A percentile compares a stretch with the other conserved stretches of the same genome.
Evolutionary conservation across 2,329 filamentous ascomycete genomes (phyloP).

Genomic region (Pseudocercospora fijiensis): DNA sequence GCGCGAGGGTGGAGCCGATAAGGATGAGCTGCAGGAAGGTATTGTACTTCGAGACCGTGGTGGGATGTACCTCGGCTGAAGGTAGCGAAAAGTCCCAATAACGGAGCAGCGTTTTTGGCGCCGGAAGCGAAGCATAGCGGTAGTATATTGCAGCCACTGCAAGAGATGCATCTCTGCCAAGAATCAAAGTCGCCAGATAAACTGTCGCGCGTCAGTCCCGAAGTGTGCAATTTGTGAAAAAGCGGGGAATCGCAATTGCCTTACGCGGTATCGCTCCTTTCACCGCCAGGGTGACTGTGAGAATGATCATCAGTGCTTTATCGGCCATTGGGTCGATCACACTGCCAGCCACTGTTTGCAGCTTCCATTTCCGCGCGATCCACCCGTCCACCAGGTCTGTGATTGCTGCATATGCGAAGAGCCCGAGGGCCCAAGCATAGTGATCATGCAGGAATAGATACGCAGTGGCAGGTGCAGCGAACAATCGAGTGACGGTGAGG

Average conservation of each 20-base stretch:
- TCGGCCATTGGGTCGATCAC: conserved; percentile 97
- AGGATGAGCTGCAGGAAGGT: conserved; percentile 87
- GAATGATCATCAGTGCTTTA: conserved; percentile 90
- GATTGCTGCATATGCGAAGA: conserved; percentile 90
- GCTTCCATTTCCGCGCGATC: conserved; percentile 83
- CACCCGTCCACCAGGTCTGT: conserved; percentile 92
- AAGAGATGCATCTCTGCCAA: conserved; percentile 82
- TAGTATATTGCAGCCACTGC: conserved; percentile 89
- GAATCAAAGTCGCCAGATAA: conserved; percentile 85
- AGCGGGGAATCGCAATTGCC: conserved; percentile 34
- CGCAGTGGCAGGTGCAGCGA: conserved; percentile 79
- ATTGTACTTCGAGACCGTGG: conserved; percentile 82
- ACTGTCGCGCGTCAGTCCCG: conserved; percentile 49
- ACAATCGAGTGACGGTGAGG: conserved; percentile 80
- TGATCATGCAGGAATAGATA: conserved; percentile 85
- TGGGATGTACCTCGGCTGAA: conserved; percentile 79
- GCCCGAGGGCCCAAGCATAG: conserved; percentile 71
- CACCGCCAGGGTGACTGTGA: conserved; percentile 79
- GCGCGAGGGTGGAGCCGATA: conserved; percentile 78
- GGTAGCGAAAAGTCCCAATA: conserved; percentile 98
- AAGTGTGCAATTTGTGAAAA: conserved; percentile 9
- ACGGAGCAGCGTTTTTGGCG: conserved; percentile 84
- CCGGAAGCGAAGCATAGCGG: conserved; percentile 88
- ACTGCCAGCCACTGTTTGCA: conserved; percentile 90
- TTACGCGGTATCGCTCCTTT: conserved; percentile 78